Evolutionary conservation across 2,329 filamentous ascomycete genomes (phyloP).

Genomic region (Pezicula rhizophila): DNA sequence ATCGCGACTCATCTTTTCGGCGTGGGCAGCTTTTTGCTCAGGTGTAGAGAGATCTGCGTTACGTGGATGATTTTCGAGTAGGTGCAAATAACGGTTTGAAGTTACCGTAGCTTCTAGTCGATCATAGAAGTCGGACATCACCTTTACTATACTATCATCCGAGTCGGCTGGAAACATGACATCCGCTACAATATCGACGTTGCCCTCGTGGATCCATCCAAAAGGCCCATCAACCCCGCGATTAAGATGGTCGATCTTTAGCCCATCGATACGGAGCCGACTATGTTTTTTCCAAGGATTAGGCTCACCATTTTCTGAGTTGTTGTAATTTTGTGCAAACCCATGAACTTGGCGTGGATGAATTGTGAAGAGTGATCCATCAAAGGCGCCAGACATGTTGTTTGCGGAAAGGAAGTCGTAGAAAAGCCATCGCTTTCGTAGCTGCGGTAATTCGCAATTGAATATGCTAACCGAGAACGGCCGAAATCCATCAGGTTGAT

Average conservation of each 20-base stretch:
- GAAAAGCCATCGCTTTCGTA: conserved; percentile 94
- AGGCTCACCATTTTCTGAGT: conserved; percentile 53
- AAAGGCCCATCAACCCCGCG: conserved; percentile 89
- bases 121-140: conserved; percentile 96
- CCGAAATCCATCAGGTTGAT: conserved; percentile 86
- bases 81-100: conserved; percentile 60
- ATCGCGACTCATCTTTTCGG: conserved; percentile 22
- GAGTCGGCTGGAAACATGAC: conserved; percentile 88
- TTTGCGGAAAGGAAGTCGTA: conserved; percentile 95
- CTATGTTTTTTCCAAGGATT: conserved; percentile 94
- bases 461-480: conserved; percentile 94
- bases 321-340: conserved; percentile 57
- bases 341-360: conserved; percentile 89
- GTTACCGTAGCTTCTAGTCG: conserved; percentile 89
- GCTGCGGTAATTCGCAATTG: conserved; percentile 85
- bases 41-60: conserved; percentile 23
- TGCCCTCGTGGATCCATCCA: conserved; percentile 96
- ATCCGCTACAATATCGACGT: conserved; percentile 93
- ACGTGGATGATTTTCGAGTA: conserved; percentile 45
- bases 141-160: conserved; percentile 84
- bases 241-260: conserved; percentile 95
- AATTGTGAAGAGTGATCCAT: conserved; percentile 94
- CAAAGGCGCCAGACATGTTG: conserved; percentile 92
- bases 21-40: conserved; percentile 17
- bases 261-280: conserved; percentile 81